phyloP scores from a whole-genome alignment of 805 yeast genomes.

The Ogataea populi-albae region DNA sequence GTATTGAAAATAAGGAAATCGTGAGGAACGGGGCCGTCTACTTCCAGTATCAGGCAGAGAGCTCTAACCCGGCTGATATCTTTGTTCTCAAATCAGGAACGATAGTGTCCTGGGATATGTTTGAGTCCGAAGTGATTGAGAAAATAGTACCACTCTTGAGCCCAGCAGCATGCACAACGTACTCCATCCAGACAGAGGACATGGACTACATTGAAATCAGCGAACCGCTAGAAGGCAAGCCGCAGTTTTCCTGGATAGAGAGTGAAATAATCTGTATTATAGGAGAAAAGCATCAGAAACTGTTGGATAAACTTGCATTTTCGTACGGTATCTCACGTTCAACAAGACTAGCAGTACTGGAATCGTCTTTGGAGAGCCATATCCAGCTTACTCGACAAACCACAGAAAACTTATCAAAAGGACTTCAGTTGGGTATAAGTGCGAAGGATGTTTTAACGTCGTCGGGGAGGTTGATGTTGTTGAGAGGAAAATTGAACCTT shows the following conservation, averaged over 20 bases:
- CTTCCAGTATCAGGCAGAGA: constrained; percentile 36
- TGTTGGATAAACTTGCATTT: constrained; percentile 82
- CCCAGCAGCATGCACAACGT: constrained; percentile 46
- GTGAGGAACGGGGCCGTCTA: constrained; percentile 60
- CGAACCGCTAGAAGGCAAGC: constrained; percentile 34
- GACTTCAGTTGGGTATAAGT: constrained; percentile 48
- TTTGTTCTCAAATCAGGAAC: constrained; percentile 76
- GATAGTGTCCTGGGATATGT: constrained; percentile 78
- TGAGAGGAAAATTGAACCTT: constrained; percentile 79
- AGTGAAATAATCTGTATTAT: constrained; percentile 73
- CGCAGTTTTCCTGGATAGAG: constrained; percentile 34
- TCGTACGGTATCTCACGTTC: constrained; percentile 85
- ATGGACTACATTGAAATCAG: constrained; percentile 59
- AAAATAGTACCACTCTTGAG: constrained; percentile 52
- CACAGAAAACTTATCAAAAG: constrained; percentile 65
- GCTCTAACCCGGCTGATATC: constrained; percentile 45
- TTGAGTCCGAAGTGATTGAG: constrained; percentile 48
- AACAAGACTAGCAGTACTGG: constrained; percentile 79
- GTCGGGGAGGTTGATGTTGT: constrained; percentile 71
- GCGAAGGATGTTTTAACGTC: constrained; percentile 62
- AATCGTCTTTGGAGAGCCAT: constrained; percentile 66
- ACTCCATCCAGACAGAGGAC: constrained; percentile 73
- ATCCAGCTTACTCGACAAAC: constrained; percentile 60
- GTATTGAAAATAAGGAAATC: constrained; percentile 32
- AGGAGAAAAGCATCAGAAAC: constrained; percentile 45